A percentile compares a stretch with the other conserved stretches of the same genome.
Evolutionary conservation across 139 green algal species (phyloP).

Genomic region (Penium margaritaceum): DNA sequence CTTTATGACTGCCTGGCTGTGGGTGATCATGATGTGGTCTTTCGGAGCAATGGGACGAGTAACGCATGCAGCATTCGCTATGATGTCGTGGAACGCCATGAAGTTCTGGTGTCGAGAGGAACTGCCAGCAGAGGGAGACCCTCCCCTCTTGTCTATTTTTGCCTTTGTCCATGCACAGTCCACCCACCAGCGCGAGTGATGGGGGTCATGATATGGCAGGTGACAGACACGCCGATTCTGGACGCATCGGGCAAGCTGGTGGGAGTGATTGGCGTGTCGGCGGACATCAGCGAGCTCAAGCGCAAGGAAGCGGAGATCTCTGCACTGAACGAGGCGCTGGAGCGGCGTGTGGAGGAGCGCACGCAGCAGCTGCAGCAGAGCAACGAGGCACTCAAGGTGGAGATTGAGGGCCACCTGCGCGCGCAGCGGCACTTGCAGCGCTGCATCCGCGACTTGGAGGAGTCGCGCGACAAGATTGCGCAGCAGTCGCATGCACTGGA

Average conservation of each 20-base stretch:
- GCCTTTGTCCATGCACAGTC: too few species aligned
- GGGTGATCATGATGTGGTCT: too few species aligned
- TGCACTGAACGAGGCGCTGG: conserved; percentile 24
- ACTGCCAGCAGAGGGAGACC: too few species aligned
- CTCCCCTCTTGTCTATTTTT: too few species aligned
- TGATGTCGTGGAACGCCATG: too few species aligned
- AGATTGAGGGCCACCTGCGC: conserved; percentile 21
- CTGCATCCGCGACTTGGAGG: conserved; percentile 20
- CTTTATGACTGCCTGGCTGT: too few species aligned
- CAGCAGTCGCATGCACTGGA: conserved; percentile 18
- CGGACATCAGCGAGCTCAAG: conserved; percentile 25
- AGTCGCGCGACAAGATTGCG: conserved; percentile 12
- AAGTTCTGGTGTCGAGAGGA: too few species aligned
- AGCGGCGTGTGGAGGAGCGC: conserved; percentile 14
- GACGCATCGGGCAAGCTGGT: conserved; percentile 18
- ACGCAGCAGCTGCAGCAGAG: conserved; percentile 12
- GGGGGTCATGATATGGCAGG: too few species aligned
- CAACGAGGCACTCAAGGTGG: conserved; percentile 11
- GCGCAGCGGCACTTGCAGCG: conserved; percentile 15
- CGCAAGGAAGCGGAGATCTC: conserved; percentile 25
- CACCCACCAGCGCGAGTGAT: too few species aligned
- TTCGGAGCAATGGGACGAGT: too few species aligned
- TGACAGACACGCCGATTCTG: conserved; percentile 25
- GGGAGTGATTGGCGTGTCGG: conserved; percentile 28
- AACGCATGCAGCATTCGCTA: too few species aligned